phyloP scores from a whole-genome alignment of 2,329 filamentous ascomycete genomes.

The Cordyceps farinosa region DNA sequence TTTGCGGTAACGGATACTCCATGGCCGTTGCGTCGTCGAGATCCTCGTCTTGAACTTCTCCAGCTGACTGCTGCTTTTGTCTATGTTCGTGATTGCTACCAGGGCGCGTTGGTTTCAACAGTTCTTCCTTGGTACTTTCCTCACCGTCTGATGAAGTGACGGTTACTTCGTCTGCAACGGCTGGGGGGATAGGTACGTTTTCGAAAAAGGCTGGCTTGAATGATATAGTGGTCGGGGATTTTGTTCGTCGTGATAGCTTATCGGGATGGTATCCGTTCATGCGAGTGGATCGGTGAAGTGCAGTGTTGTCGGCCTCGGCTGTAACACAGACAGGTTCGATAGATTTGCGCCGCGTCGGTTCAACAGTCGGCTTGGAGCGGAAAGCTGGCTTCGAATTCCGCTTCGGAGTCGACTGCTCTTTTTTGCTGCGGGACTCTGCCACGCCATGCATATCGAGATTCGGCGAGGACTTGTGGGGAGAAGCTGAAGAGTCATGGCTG shows the following conservation, averaged over 20 bases:
- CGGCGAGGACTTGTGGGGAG: background rate
- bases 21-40: constrained; percentile 28
- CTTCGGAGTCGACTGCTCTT: constrained; percentile 3
- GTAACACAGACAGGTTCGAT: constrained; percentile 20
- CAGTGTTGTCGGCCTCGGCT: constrained; percentile 26
- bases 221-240: constrained; percentile 25
- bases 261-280: constrained; percentile 32
- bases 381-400: constrained; percentile 23
- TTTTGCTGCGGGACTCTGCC: constrained; percentile 3
- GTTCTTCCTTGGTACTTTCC: constrained; percentile 16
- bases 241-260: constrained; percentile 29
- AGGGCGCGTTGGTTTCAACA: background rate
- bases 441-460: background rate
- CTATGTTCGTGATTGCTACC: background rate
- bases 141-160: constrained; percentile 22
- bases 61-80: background rate
- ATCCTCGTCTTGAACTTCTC: constrained; percentile 19
- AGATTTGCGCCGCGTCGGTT: constrained; percentile 18
- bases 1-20: constrained; percentile 49
- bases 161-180: constrained; percentile 22
- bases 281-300: constrained; percentile 30
- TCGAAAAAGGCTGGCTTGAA: constrained; percentile 38
- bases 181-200: constrained; percentile 30
- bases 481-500: background rate
- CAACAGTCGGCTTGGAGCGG: constrained; percentile 20